These are phyloP conservation scores for Vickermania ingenoplastis DNA, from an alignment of 208 protist genomes.

Conservation along the genomic window DNA sequence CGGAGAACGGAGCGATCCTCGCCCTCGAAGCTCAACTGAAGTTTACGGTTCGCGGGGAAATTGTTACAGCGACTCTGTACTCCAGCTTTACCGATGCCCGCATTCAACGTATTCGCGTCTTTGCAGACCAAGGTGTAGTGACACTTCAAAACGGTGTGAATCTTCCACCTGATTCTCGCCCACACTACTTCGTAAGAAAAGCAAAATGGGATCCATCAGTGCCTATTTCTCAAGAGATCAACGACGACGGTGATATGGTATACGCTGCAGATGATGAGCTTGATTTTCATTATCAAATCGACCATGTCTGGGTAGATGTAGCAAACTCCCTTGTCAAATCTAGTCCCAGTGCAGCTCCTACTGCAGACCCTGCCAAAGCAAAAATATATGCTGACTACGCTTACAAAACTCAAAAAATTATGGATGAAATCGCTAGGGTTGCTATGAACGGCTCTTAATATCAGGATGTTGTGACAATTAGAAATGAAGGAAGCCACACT, in stretches of 20 bases:
- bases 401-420: conserved; percentile 43
- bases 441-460: too few relatives aligned
- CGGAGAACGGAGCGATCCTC: conserved; percentile 25
- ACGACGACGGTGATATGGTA: conserved; percentile 13
- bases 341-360: conserved; percentile 25
- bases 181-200: conserved; percentile 19
- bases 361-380: conserved; percentile 28
- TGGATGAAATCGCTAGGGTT: conserved; percentile 35
- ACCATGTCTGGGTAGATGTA: conserved; percentile 62
- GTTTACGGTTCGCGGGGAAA: conserved; percentile 12
- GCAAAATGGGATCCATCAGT: conserved; percentile 5
- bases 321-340: conserved; percentile 27
- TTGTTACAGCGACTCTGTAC: conserved; percentile 38
- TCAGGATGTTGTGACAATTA: too few relatives aligned
- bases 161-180: conserved; percentile 25
- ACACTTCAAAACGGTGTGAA: conserved; percentile 50
- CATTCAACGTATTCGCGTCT: conserved; percentile 40
- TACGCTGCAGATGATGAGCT: conserved; percentile 16
- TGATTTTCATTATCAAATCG: conserved; percentile 25
- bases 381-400: conserved; percentile 37
- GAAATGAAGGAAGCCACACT: too few relatives aligned
- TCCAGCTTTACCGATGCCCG: conserved; percentile 46
- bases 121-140: conserved; percentile 33
- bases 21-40: conserved; percentile 25
- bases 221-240: conserved; percentile 13